phyloP scores from a whole-genome alignment of 148 eudicot species.

The Rhododendron vialii region DNA sequence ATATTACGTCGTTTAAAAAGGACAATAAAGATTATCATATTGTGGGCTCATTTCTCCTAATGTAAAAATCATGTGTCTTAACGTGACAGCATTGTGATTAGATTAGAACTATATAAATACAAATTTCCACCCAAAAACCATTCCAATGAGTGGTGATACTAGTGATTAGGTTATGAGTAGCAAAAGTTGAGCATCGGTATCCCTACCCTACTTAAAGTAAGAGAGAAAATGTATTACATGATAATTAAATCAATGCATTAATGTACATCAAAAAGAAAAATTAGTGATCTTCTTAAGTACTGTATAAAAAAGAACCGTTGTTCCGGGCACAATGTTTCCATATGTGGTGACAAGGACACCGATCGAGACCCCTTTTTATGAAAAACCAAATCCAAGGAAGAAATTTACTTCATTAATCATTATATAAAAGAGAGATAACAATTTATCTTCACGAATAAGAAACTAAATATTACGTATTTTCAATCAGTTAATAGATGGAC shows the following conservation, averaged over 20 bases:
- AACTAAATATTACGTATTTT: no score
- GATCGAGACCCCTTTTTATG: no score
- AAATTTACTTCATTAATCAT: no score
- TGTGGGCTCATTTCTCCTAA: no score
- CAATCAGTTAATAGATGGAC: no score
- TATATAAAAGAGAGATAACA: no score
- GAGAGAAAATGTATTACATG: not conserved
- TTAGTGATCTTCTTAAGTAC: no score
- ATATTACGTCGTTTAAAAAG: no score
- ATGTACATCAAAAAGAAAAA: not conserved
- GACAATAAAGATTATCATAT: no score
- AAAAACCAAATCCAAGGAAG: no score
- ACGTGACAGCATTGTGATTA: not conserved
- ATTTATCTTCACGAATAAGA: no score
- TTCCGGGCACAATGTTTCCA: not conserved
- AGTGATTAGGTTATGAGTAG: not conserved
- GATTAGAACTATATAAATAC: not conserved
- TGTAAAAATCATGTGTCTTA: not conserved
- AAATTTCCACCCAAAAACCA: not conserved
- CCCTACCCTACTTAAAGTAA: no score
- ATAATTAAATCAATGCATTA: not conserved
- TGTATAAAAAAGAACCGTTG: not conserved
- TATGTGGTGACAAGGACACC: not conserved
- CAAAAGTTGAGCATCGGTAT: not conserved
- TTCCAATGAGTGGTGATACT: not conserved